phyloP scores from a whole-genome alignment of 2,329 filamentous ascomycete species.

The Exophiala viscosa region DNA sequence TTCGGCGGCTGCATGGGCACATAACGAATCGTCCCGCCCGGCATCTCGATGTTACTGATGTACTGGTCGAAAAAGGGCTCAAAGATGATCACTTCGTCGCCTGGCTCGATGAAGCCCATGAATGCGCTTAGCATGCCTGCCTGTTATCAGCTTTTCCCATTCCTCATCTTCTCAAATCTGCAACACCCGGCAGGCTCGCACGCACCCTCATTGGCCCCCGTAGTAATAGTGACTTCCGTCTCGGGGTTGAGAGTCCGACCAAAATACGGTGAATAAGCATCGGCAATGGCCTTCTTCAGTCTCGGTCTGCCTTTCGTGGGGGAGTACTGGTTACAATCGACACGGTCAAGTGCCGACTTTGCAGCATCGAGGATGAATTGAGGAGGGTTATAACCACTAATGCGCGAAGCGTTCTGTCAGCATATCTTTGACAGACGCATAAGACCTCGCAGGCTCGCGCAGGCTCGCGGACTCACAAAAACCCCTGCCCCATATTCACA shows the following conservation, averaged over 20 bases:
- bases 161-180: background rate
- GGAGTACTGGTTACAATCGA: conserved; percentile 98
- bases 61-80: conserved; percentile 99
- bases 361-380: conserved; percentile 87
- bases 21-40: conserved; percentile 89
- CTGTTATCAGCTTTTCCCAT: background rate
- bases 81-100: conserved; percentile 95
- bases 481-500: conserved; percentile 64
- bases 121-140: conserved; percentile 89
- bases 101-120: conserved; percentile 93
- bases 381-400: conserved; percentile 82
- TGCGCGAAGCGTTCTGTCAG: background rate
- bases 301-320: conserved; percentile 83
- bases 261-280: conserved; percentile 88
- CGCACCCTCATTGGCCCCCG: conserved; percentile 52
- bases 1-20: conserved; percentile 89
- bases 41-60: conserved; percentile 98
- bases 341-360: conserved; percentile 79
- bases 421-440: background rate
- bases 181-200: background rate
- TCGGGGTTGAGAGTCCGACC: conserved; percentile 78
- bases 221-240: conserved; percentile 92
- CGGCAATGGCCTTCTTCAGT: conserved; percentile 85
- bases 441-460: background rate
- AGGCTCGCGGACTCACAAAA: conserved; percentile 42